phyloP scores from a whole-genome alignment of 805 yeast species.

The Lachancea kluyveri region DNA sequence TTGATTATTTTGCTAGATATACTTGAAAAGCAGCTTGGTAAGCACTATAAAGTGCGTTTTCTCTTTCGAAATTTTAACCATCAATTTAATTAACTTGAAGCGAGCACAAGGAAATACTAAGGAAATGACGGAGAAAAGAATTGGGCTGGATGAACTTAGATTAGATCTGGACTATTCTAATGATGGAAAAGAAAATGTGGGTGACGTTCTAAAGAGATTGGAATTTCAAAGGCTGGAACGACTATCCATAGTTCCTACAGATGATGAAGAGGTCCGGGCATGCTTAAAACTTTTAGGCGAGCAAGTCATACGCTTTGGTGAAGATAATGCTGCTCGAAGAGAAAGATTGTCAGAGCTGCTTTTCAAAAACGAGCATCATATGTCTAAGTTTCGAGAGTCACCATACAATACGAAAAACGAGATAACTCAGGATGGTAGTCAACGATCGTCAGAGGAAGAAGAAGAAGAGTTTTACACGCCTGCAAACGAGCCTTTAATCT shows the following conservation, averaged over 20 bases:
- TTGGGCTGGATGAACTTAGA: conserved; percentile 3
- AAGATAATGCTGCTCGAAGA: conserved; percentile 55
- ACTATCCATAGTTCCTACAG: conserved; percentile 46
- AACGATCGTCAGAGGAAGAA: conserved; percentile 47
- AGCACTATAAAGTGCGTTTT: no score
- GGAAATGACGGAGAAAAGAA: background rate
- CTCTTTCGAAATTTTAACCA: no score
- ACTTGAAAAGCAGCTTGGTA: no score
- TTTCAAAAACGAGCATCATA: conserved; percentile 26
- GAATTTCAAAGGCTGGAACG: conserved; percentile 26
- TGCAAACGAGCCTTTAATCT: conserved; percentile 49
- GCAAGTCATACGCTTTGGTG: conserved; percentile 53
- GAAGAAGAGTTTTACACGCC: conserved; percentile 86
- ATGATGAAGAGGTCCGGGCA: conserved; percentile 55
- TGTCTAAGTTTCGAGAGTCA: conserved; percentile 10
- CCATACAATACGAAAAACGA: conserved; percentile 9
- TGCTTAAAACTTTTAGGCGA: conserved; percentile 45
- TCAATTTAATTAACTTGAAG: no score
- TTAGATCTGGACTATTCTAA: conserved; percentile 10
- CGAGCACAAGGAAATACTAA: no score
- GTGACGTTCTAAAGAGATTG: conserved; percentile 21
- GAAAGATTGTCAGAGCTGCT: conserved; percentile 48
- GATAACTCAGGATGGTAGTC: no score
- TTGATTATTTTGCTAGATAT: background rate
- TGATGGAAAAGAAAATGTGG: conserved; percentile 22